Evolutionary conservation across 495 filamentous ascomycete species (phyloP), one percentile per base, ranked within the genome.

Genomic region (Talaromyces wortmannii): DNA sequence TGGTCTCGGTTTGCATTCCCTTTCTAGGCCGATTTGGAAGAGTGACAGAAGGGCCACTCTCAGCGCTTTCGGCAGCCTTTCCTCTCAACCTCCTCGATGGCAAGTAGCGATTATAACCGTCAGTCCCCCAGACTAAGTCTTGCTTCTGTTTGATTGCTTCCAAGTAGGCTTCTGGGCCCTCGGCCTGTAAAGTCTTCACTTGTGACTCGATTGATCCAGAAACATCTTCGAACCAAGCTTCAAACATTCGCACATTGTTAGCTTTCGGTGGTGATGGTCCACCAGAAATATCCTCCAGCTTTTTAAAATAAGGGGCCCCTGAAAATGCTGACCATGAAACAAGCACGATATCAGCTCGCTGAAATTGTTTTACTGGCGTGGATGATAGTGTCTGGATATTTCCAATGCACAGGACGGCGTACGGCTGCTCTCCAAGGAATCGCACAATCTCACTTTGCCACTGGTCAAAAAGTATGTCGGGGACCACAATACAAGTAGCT

Each of bases 401-500:
- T 7, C 53, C 57, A 52, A 86, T 73, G 3, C 67, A 55, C 5
- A 86, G 30, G 1, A 86, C 61, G 0, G 72, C 66, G 18, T 73
- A 66, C 0, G 56, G 59, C 0, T 23, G 2, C 1, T 31, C 4
- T 1, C 67, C 73, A 1, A 84, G 64, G 59, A 91, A 92, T 45
- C 83, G 83, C 0, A 33, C 17, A 4, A 83, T 77, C 58, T 94
- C 87, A 0, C 61, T 59, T 6, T 55, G 53, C 90, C 90, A 95
- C 61, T 95, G 90, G 2, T 68, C 55, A 1, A 83, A 69, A 31
- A 95, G 68, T 53, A 83, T 79, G 1, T 46, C 31, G 2, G 90
- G 88, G 0, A 84, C 81, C 1, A 94, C 59, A 13, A 94, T 80
- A 2, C 95, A 67, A 2, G 87, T 90, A 0, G 88, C 90, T 7